These are phyloP conservation scores for Fistulifera solaris DNA, from an alignment of 108 stramenopile genomes.

Conservation along the genomic window DNA sequence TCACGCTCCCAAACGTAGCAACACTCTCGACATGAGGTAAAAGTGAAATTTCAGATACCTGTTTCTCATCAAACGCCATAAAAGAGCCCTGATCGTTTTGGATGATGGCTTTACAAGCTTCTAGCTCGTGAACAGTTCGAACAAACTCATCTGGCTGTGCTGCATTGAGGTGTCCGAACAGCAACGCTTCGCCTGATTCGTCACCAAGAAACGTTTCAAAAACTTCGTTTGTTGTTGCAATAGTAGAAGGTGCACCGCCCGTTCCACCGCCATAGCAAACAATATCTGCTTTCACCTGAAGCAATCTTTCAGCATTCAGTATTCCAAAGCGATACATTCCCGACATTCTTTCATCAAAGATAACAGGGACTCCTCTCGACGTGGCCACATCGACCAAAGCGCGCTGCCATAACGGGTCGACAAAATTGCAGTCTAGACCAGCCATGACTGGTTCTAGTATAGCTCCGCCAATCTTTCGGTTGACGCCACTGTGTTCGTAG, in stretches of 20 bases:
- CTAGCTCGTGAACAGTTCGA: slow-evolving; percentile 15
- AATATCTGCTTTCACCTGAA: slow-evolving; percentile 17
- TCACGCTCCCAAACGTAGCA: slow-evolving; percentile 17
- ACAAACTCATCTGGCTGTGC: slow-evolving; percentile 22
- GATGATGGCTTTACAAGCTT: slow-evolving; percentile 12
- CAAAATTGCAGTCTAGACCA: slow-evolving; percentile 19
- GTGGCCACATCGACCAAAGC: slow-evolving; percentile 16
- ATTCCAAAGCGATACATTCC: slow-evolving; percentile 21
- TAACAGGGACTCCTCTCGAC: slow-evolving; percentile 11
- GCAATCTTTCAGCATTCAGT: slow-evolving; percentile 12
- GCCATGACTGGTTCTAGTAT: slow-evolving; percentile 17
- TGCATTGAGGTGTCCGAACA: slow-evolving; percentile 16
- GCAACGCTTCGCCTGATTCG: slow-evolving; percentile 9
- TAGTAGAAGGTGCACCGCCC: slow-evolving; percentile 9
- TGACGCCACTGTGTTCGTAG: slow-evolving; percentile 10
- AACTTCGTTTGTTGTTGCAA: slow-evolving; percentile 12
- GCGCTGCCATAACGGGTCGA: slow-evolving; percentile 23
- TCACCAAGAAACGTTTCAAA: slow-evolving; percentile 21
- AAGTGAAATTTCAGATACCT: slow-evolving; percentile 8
- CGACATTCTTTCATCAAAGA: slow-evolving; percentile 19
- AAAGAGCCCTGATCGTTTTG: not conserved
- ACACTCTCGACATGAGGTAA: slow-evolving; percentile 14
- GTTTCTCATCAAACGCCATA: slow-evolving; percentile 10
- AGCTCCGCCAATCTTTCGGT: slow-evolving; percentile 10
- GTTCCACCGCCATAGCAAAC: slow-evolving; percentile 15